Evolutionary conservation across 495 filamentous ascomycete species (phyloP).

Genomic region (Astrothelium macrocarpum): DNA sequence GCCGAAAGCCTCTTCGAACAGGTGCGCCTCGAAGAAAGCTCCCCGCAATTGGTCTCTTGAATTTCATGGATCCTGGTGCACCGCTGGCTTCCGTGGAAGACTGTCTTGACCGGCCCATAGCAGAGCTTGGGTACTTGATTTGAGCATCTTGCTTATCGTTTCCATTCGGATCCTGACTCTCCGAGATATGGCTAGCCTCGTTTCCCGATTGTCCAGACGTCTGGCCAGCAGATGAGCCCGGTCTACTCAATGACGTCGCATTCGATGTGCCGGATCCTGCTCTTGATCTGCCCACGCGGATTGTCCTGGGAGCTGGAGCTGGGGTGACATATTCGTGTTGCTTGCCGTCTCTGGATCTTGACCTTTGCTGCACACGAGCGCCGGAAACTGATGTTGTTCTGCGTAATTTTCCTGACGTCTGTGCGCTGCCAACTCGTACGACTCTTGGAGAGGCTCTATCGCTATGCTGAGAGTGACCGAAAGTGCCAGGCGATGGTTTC

Average conservation of each 20-base stretch:
- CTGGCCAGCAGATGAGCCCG: constrained; percentile 9
- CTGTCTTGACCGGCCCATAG: constrained; percentile 14
- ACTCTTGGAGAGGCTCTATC: constrained; percentile 17
- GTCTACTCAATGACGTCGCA: constrained; percentile 12
- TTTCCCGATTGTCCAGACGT: constrained; percentile 7
- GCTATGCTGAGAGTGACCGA: constrained; percentile 8
- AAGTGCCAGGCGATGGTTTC: constrained; percentile 15
- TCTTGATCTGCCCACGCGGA: constrained; percentile 16
- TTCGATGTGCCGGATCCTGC: constrained; percentile 17
- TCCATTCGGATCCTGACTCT: neutral
- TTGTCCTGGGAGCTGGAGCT: constrained; percentile 15
- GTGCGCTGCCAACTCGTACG: constrained; percentile 15
- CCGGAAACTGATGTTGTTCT: constrained; percentile 18
- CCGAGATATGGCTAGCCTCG: neutral
- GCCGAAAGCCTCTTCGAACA: constrained; percentile 20
- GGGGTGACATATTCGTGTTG: constrained; percentile 19
- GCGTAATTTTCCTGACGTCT: constrained; percentile 9
- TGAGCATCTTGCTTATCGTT: constrained; percentile 5
- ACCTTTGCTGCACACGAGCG: constrained; percentile 14
- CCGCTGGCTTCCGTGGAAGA: constrained; percentile 13
- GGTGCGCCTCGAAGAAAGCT: constrained; percentile 20
- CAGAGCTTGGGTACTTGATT: constrained; percentile 10
- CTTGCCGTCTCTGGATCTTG: constrained; percentile 10
- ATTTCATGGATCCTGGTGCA: constrained; percentile 17
- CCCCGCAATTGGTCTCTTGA: constrained; percentile 21